Evolutionary conservation across 768 basidiomycete species (phyloP).

Genomic region (Rhodotorula graminis): DNA sequence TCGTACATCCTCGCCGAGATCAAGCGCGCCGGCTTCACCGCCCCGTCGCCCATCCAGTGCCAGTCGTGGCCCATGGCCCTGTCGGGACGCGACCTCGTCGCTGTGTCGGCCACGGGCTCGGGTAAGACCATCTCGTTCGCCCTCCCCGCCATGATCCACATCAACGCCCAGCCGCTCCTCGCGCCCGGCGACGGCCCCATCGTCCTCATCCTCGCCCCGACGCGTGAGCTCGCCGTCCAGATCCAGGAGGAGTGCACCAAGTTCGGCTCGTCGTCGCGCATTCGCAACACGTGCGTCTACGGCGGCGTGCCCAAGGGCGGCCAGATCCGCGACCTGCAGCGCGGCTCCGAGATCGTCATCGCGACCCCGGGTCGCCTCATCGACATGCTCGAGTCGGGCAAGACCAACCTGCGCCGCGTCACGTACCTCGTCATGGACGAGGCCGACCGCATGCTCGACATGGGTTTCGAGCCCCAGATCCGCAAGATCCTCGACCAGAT

Average conservation of each 20-base stretch:
- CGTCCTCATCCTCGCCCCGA: conserved; percentile 91
- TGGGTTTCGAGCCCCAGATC: conserved; percentile 99
- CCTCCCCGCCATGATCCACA: conserved; percentile 97
- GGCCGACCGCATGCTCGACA: conserved; percentile 99
- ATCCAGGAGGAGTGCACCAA: conserved; percentile 98
- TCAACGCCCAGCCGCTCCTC: conserved; percentile 96
- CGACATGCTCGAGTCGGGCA: conserved; percentile 95
- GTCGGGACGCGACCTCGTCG: conserved; percentile 48
- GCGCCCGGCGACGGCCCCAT: conserved; percentile 94
- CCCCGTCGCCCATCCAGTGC: conserved; percentile 93
- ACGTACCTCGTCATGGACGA: conserved; percentile 99
- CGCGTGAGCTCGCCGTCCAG: conserved; percentile 96
- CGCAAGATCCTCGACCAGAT: conserved; percentile 88
- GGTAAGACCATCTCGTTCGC: conserved; percentile 99
- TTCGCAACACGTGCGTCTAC: conserved; percentile 97
- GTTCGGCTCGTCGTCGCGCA: conserved; percentile 83
- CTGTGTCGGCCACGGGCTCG: conserved; percentile 96
- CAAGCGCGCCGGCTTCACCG: conserved; percentile 82
- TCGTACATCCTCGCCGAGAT: conserved; percentile 93
- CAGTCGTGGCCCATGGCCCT: conserved; percentile 98
- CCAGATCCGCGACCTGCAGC: conserved; percentile 94
- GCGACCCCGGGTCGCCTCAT: conserved; percentile 99
- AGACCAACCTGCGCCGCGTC: conserved; percentile 90
- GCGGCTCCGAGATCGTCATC: conserved; percentile 95
- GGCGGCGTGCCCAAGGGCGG: conserved; percentile 98